Percentiles rank a stretch among this genome's conserved stretches.
Conservation (phyloP, 2,329 filamentous ascomycete species). For the Stachybotrys chlorohalonatus region DNA sequence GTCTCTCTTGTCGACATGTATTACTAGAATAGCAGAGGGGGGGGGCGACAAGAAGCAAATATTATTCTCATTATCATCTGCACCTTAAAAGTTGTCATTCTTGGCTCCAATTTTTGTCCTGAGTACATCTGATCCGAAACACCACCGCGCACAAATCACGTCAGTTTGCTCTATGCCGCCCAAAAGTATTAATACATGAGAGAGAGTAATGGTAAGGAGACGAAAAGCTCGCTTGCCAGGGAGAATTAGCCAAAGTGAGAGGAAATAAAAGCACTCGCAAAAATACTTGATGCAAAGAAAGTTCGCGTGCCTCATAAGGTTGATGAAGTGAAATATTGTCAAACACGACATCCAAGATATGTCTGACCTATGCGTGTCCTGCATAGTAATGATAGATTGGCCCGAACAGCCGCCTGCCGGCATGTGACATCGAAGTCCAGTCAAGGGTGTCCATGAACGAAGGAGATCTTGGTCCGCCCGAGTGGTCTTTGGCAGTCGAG, state of each 20-base stretch:
- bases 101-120: not conserved
- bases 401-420: too few relatives aligned
- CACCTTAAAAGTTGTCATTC: not conserved
- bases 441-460: too few relatives aligned
- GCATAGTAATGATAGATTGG: too few relatives aligned
- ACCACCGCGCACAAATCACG: slow-evolving; percentile 1
- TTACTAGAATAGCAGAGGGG: not conserved
- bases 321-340: not conserved
- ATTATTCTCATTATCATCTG: not conserved
- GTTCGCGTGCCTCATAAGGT: not conserved
- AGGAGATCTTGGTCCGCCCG: too few relatives aligned
- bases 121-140: not conserved
- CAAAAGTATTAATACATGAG: slow-evolving; percentile 20
- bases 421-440: too few relatives aligned
- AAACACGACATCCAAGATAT: not conserved
- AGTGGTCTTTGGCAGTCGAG: too few relatives aligned
- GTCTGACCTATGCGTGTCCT: too few relatives aligned
- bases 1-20: not conserved
- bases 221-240: slow-evolving; percentile 9
- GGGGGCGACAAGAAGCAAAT: not conserved
- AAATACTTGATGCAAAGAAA: not conserved
- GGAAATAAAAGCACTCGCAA: not conserved
- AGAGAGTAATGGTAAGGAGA: not conserved
- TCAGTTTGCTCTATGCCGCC: slow-evolving; percentile 11
- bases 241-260: slow-evolving; percentile 1